A percentile compares a stretch with the other conserved stretches of the same genome.
phyloP scores from a whole-genome alignment of 108 stramenopile genomes.

The Fragilariopsis cylindrus region DNA sequence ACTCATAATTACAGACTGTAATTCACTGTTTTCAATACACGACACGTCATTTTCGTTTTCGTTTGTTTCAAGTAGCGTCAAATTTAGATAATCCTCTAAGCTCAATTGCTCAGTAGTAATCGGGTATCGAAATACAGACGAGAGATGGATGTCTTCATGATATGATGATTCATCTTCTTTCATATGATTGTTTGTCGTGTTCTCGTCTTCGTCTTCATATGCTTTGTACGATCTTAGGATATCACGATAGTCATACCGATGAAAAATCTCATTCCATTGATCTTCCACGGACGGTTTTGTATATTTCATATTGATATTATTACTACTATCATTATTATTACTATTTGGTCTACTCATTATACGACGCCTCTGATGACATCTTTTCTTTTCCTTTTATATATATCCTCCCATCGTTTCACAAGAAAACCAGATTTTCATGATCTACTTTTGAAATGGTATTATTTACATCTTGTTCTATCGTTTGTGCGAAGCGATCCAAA shows the following conservation, averaged over 20 bases:
- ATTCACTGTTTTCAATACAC: background rate
- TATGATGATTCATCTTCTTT: background rate
- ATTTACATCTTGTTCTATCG: conserved; percentile 19
- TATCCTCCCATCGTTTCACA: conserved; percentile 10
- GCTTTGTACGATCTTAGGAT: background rate
- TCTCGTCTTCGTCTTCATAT: background rate
- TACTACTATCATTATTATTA: too few relatives aligned
- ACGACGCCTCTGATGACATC: background rate
- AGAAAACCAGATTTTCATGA: background rate
- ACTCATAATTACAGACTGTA: background rate
- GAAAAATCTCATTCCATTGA: conserved; percentile 24
- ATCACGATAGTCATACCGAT: background rate
- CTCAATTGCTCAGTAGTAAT: background rate
- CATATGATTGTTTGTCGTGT: background rate
- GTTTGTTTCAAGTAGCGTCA: background rate
- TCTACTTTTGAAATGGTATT: conserved; percentile 21
- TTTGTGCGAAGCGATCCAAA: conserved; percentile 20
- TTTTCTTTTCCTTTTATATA: conserved; percentile 10
- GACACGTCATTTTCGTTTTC: background rate
- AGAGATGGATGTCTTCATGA: background rate
- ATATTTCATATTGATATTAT: background rate
- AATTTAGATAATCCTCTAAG: background rate
- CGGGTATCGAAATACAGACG: background rate
- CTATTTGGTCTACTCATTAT: too few relatives aligned
- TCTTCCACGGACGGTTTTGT: conserved; percentile 20